Conservation (phyloP, 805 yeast species). For the Cyberlindnera xylosilytica region DNA sequence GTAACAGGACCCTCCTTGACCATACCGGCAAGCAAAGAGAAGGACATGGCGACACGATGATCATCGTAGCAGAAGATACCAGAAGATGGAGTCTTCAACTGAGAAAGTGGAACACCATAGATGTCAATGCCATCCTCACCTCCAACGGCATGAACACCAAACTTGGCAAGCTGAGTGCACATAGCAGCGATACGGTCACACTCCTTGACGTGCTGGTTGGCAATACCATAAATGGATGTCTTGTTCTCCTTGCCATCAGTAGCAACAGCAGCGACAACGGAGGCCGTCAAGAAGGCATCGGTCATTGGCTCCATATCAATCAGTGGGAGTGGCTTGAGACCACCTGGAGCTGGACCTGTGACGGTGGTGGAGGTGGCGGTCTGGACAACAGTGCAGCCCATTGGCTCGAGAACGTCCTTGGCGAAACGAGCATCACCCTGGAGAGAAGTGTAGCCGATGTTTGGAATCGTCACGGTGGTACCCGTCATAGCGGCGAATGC, state of each 20-base stretch:
- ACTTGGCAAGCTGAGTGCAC: conserved; percentile 83
- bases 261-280: conserved; percentile 96
- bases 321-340: conserved; percentile 61
- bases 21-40: conserved; percentile 82
- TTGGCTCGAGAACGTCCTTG: conserved; percentile 83
- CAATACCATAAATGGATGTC: conserved; percentile 90
- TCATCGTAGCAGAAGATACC: conserved; percentile 87
- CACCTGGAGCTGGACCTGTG: conserved; percentile 76
- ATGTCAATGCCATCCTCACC: conserved; percentile 91
- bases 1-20: conserved; percentile 51
- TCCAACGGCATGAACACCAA: conserved; percentile 84
- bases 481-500: conserved; percentile 98
- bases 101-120: conserved; percentile 56
- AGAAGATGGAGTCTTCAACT: conserved; percentile 53
- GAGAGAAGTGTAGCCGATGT: conserved; percentile 84
- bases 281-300: conserved; percentile 95
- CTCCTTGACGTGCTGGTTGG: conserved; percentile 96
- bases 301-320: conserved; percentile 99
- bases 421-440: conserved; percentile 99
- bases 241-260: conserved; percentile 39
- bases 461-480: conserved; percentile 87
- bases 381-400: conserved; percentile 92
- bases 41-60: conserved; percentile 97
- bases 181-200: conserved; percentile 95
- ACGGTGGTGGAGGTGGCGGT: conserved; percentile 87